phyloP scores from a whole-genome alignment of 164 flowering plant species.

The Magnolia changhungtana region DNA sequence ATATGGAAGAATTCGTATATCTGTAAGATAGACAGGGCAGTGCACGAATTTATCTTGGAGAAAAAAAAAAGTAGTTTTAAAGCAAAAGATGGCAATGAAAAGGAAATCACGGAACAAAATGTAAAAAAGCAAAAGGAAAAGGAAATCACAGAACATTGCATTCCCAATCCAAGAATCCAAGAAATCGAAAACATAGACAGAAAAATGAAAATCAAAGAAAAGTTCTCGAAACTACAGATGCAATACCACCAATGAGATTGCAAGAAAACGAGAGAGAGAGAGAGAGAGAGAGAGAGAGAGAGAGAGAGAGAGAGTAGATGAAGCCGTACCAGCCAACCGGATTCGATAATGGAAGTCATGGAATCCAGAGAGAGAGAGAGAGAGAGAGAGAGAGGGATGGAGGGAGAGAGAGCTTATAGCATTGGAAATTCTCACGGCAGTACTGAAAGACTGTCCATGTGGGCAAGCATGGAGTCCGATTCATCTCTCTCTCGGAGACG shows the following conservation, averaged over 20 bases:
- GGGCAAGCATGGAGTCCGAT: neutral
- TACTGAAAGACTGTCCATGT: constrained; percentile 20
- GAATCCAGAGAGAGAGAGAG: neutral
- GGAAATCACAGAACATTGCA: too few relatives aligned
- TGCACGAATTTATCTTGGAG: too few relatives aligned
- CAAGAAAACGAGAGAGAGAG: neutral
- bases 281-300: neutral
- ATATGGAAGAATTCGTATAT: too few relatives aligned
- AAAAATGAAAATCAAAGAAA: neutral
- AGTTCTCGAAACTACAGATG: too few relatives aligned
- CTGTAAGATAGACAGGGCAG: too few relatives aligned
- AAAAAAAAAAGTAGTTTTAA: too few relatives aligned
- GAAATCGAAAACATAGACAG: neutral
- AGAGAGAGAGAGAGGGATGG: neutral
- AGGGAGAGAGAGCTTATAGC: neutral
- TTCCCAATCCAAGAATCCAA: too few relatives aligned
- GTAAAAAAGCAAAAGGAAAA: too few relatives aligned
- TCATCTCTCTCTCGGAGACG: neutral
- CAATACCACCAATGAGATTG: too few relatives aligned
- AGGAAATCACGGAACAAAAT: too few relatives aligned
- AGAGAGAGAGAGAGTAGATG: neutral
- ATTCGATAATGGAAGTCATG: constrained; percentile 41
- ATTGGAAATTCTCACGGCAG: neutral
- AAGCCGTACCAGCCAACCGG: constrained; percentile 36
- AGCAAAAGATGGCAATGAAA: too few relatives aligned